A percentile compares a stretch with the other conserved stretches of the same genome.
Conservation (phyloP, 2,329 filamentous ascomycete species). For the Aspergillus arachidicola region DNA sequence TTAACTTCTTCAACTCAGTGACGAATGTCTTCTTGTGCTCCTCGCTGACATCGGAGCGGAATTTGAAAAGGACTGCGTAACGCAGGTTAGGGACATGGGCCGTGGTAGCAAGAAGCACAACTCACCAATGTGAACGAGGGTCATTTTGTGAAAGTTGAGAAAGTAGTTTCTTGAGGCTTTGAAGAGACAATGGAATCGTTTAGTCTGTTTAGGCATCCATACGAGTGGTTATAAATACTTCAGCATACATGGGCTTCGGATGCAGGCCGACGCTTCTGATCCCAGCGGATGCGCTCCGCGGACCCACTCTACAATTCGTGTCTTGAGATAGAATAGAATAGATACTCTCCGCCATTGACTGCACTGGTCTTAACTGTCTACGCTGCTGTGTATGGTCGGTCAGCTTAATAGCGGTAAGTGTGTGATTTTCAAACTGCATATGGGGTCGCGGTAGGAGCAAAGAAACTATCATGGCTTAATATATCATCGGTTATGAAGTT, state of each 20-base stretch:
- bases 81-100: neutral
- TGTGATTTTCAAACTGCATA: neutral
- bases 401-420: neutral
- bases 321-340: neutral
- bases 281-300: neutral
- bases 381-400: too few species aligned
- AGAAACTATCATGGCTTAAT: neutral
- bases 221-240: neutral
- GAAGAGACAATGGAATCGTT: too few species aligned
- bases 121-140: slow-evolving; percentile 10
- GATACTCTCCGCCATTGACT: too few species aligned
- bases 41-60: slow-evolving; percentile 45
- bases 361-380: too few species aligned
- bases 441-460: fast-evolving
- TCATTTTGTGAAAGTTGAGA: neutral
- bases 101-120: too few species aligned
- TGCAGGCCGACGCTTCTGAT: neutral
- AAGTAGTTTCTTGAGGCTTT: too few species aligned
- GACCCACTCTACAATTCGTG: neutral
- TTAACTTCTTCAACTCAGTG: slow-evolving; percentile 53
- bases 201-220: neutral
- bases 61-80: slow-evolving; percentile 56
- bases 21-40: slow-evolving; percentile 51
- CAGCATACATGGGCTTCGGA: neutral
- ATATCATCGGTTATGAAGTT: neutral